phyloP scores from a whole-genome alignment of 2,329 filamentous ascomycete species.

The Grosmannia clavigera region DNA sequence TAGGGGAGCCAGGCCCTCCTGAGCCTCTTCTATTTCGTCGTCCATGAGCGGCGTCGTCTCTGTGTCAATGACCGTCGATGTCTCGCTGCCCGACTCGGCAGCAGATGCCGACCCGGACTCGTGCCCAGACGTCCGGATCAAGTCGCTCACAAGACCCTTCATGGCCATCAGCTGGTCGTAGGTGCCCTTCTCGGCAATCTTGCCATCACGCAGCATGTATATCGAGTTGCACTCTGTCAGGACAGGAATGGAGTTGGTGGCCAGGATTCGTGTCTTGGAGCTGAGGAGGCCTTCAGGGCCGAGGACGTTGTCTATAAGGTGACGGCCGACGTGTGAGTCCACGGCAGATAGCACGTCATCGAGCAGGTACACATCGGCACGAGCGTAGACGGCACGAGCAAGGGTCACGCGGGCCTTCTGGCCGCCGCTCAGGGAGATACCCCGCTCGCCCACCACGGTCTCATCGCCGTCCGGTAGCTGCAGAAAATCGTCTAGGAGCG shows the following conservation, averaged over 20 bases:
- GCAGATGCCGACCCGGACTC: conserved; percentile 23
- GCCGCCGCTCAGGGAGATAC: conserved; percentile 89
- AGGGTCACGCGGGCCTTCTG: conserved; percentile 91
- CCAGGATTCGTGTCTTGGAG: conserved; percentile 81
- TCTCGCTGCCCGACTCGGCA: conserved; percentile 31
- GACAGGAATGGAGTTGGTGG: conserved; percentile 90
- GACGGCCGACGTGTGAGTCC: conserved; percentile 92
- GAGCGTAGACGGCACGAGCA: conserved; percentile 86
- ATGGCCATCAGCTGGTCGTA: conserved; percentile 86
- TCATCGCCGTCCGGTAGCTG: conserved; percentile 91
- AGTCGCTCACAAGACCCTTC: conserved; percentile 77
- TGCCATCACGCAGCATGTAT: conserved; percentile 68
- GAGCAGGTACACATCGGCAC: conserved; percentile 90
- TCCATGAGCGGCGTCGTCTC: conserved; percentile 44
- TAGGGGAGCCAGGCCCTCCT: conserved; percentile 64
- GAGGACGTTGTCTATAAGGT: conserved; percentile 89
- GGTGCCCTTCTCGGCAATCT: conserved; percentile 75
- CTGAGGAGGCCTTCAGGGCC: conserved; percentile 71
- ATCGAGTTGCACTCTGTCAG: conserved; percentile 84
- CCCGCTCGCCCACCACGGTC: conserved; percentile 91
- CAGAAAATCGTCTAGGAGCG: conserved; percentile 78
- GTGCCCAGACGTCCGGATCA: conserved; percentile 65
- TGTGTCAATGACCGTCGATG: conserved; percentile 43
- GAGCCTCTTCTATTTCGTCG: conserved; percentile 63
- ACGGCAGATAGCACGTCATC: conserved; percentile 94